These are phyloP conservation scores for Populus hybrid DNA, from an alignment of 441 rosid genomes.

Conservation along the genomic window DNA sequence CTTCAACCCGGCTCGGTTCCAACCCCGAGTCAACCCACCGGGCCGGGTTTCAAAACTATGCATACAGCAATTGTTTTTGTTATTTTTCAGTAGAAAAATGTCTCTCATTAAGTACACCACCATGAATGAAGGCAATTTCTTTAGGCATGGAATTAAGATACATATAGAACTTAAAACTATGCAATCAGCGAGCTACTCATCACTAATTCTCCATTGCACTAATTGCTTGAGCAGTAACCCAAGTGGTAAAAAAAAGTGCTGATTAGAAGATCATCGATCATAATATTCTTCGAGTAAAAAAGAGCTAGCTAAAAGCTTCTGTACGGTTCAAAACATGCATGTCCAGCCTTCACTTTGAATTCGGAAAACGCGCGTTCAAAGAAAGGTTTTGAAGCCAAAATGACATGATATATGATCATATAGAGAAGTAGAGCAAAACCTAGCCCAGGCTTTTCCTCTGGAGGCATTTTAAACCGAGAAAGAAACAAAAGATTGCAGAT, in stretches of 20 bases:
- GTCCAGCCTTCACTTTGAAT: slow-evolving; percentile 18
- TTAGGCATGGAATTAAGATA: background rate
- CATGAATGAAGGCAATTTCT: background rate
- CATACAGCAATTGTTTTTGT: too few species aligned
- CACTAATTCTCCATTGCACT: background rate
- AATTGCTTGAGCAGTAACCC: background rate
- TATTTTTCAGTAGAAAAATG: background rate
- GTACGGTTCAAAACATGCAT: background rate
- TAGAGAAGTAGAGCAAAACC: slow-evolving; percentile 32
- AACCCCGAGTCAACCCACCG: too few species aligned
- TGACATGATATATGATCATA: slow-evolving; percentile 2
- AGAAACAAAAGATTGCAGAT: slow-evolving; percentile 19
- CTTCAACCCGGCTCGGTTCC: too few species aligned
- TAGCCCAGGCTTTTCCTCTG: slow-evolving; percentile 26
- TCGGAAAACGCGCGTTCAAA: slow-evolving; percentile 4
- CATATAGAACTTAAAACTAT: background rate
- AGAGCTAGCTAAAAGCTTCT: slow-evolving; percentile 10
- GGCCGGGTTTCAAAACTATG: too few species aligned
- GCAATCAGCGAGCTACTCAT: background rate
- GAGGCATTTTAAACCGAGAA: slow-evolving; percentile 2
- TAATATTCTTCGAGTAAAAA: background rate
- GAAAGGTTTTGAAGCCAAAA: slow-evolving; percentile 19
- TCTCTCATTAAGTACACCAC: background rate
- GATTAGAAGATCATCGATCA: background rate
- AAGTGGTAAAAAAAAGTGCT: background rate